These are phyloP conservation scores for Blastobotrys buckinghamii DNA, from an alignment of 1,139 yeast genomes.

Conservation along the genomic window DNA sequence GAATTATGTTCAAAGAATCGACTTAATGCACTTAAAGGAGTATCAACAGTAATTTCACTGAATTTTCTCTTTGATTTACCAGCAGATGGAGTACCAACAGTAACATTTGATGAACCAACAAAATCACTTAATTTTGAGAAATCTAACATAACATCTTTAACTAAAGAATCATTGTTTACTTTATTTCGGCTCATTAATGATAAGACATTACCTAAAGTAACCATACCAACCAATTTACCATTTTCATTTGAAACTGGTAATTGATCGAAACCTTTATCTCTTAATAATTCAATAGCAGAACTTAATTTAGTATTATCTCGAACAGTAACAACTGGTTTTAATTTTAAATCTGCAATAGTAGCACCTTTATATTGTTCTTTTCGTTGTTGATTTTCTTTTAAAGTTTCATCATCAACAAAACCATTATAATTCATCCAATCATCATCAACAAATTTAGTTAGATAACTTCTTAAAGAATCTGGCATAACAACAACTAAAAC, in stretches of 20 bases:
- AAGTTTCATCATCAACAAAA: constrained; percentile 48
- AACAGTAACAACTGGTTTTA: constrained; percentile 80
- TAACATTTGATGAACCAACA: constrained; percentile 33
- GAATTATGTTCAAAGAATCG: constrained; percentile 83
- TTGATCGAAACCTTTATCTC: constrained; percentile 79
- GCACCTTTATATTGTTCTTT: constrained; percentile 47
- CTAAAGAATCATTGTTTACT: constrained; percentile 54
- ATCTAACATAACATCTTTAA: constrained; percentile 61
- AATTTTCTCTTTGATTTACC: constrained; percentile 58
- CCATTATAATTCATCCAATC: constrained; percentile 87
- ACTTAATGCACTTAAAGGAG: constrained; percentile 64
- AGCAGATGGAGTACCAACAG: constrained; percentile 39
- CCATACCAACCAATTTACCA: constrained; percentile 68
- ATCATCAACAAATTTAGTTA: constrained; percentile 84
- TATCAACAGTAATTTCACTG: constrained; percentile 61
- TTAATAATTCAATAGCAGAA: constrained; percentile 64
- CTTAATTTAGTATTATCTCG: constrained; percentile 55
- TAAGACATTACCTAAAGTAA: constrained; percentile 69
- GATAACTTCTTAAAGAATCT: constrained; percentile 80
- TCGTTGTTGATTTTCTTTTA: constrained; percentile 40
- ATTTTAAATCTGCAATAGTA: constrained; percentile 63
- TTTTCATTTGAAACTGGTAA: constrained; percentile 62
- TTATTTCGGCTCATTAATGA: constrained; percentile 61
- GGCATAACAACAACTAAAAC: constrained; percentile 80
- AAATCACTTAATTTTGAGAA: constrained; percentile 56